Evolutionary conservation across 2,329 filamentous ascomycete species (phyloP).

Genomic region (Fusarium verrucosum): DNA sequence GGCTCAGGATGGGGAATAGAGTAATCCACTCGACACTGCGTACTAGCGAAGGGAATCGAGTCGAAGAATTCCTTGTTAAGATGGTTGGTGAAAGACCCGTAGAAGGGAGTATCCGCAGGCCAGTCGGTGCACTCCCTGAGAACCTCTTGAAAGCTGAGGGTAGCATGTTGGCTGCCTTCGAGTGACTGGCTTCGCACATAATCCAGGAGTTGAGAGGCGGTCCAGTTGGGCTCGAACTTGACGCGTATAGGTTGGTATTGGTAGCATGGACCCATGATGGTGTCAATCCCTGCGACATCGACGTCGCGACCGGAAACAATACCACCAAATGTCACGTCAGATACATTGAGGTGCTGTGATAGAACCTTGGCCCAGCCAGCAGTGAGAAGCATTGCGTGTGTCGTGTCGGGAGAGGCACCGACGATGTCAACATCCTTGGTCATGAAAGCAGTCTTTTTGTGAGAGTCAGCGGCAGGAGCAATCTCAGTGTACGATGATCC

Average conservation of each 20-base stretch:
- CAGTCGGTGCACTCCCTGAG: constrained; percentile 37
- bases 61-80: constrained; percentile 45
- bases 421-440: constrained; percentile 42
- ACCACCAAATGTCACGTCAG: constrained; percentile 43
- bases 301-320: constrained; percentile 44
- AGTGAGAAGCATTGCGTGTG: constrained; percentile 42
- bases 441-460: constrained; percentile 37
- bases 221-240: constrained; percentile 38
- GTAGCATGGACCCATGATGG: constrained; percentile 45
- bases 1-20: constrained; percentile 41
- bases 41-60: constrained; percentile 41
- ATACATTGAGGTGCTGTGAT: constrained; percentile 27
- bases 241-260: constrained; percentile 46
- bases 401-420: constrained; percentile 37
- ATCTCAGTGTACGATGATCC: constrained; percentile 39
- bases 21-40: constrained; percentile 42
- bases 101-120: constrained; percentile 32
- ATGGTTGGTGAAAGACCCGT: constrained; percentile 43
- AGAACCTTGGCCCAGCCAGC: constrained; percentile 43
- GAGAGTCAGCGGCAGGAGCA: constrained; percentile 17
- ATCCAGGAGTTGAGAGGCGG: constrained; percentile 32
- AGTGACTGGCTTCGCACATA: constrained; percentile 38
- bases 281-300: constrained; percentile 34
- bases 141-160: constrained; percentile 37
- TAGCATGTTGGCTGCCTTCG: constrained; percentile 39